Percentiles rank a stretch among this genome's conserved stretches.
Conservation (phyloP, 257 asterid genomes). For the Lantana camara region DNA sequence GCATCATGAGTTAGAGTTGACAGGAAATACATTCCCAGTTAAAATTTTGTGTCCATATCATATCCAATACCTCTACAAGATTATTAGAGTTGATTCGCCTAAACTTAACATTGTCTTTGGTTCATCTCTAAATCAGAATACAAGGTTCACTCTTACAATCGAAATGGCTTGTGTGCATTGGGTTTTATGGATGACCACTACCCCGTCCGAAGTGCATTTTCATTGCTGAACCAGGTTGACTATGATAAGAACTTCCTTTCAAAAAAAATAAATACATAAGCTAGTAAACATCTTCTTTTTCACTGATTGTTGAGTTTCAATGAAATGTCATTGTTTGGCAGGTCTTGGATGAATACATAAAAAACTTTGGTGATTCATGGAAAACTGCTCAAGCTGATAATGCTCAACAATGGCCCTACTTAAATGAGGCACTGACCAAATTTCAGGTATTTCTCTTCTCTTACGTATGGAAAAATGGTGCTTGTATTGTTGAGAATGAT, state of each 20-base stretch:
- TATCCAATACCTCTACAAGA: conserved; percentile 5
- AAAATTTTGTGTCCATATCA: not conserved
- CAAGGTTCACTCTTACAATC: conserved; percentile 85
- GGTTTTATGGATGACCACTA: conserved; percentile 94
- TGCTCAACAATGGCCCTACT: conserved; percentile 78
- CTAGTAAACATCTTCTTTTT: not conserved
- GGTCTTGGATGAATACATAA: conserved; percentile 86
- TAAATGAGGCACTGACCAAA: conserved; percentile 65
- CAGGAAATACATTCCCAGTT: not conserved
- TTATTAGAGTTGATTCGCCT: not conserved
- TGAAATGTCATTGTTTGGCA: conserved; percentile 23
- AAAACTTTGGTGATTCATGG: conserved; percentile 87
- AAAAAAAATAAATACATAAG: too few relatives aligned
- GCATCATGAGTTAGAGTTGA: too few relatives aligned
- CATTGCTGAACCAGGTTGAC: conserved; percentile 92
- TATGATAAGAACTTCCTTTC: conserved; percentile 80
- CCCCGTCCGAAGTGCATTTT: conserved; percentile 92
- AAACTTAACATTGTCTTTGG: conserved; percentile 1
- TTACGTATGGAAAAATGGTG: not conserved
- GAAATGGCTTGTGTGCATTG: conserved; percentile 77
- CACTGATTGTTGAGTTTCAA: not conserved
- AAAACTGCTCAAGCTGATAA: conserved; percentile 64
- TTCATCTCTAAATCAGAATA: conserved; percentile 60
- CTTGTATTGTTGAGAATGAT: conserved; percentile 8
- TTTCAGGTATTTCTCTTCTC: conserved; percentile 42